Base-by-base conservation (phyloP, 2,329 filamentous ascomycete genomes). In the Hypoxylon sp. region DNA sequence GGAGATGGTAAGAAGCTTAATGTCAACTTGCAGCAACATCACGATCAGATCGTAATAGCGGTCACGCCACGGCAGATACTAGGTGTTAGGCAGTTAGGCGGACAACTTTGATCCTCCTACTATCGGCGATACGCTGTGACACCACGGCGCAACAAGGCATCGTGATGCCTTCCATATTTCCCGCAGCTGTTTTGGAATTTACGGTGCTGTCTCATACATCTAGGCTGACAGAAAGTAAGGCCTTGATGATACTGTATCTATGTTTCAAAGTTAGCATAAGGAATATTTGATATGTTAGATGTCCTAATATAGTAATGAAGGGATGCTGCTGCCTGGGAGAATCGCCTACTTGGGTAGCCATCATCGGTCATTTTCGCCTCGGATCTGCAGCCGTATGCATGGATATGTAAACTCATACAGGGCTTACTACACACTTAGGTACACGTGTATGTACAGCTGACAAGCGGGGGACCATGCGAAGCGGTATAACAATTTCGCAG, bases 301-400 rank as follows among this genome's bases (percentile, higher is more conserved):
- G 13, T 45, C 56, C 46, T 25, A 53, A 55, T 48, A 49, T 58
- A 30, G 58, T 1, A 65, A 30, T 41, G 17, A 55, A 2, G 52
- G 17, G 43, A 30, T 60, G 45, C 52, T 69, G 64, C 49, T 69
- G 67, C 67, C 67, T 68, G 38, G 55, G 11, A 14, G 34, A 30
- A 13, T 14, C 14, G n/a, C 34, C 46, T 13, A 36, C 34, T 14
- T 57, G 32, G 32, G 36, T 45, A 60, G 43, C 32, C 43, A 60
- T 51, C 51, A 23, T 58, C 55, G 59, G 67, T 25, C 41, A 32
- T 55, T 66, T 66, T 59, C 38, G 46, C 63, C 34, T 62, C 63
- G 58, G 61, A 64, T 59, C 60, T 50, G 53, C 63, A 66, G 28
- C 66, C 62, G 66, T 52, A 63, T 58, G 63, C 63, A 66, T 21